phyloP scores from a whole-genome alignment of 2,329 filamentous ascomycete species.

The Huntiella moniliformis region DNA sequence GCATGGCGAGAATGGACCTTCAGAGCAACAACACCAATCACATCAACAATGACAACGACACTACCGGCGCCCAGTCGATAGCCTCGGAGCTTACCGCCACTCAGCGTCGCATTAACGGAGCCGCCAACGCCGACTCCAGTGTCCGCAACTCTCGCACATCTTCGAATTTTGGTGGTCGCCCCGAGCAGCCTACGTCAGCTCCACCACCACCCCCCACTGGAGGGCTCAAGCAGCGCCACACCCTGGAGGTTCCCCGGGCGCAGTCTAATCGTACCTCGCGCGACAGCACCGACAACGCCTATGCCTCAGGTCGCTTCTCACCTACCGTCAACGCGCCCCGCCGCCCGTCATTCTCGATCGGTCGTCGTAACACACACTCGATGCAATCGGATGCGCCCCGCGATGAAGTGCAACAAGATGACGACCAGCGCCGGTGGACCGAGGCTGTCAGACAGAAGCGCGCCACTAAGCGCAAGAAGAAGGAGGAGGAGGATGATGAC shows the following conservation, averaged over 20 bases:
- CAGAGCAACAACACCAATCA: background rate
- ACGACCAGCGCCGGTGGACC: constrained; percentile 80
- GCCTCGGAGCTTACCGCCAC: constrained; percentile 7
- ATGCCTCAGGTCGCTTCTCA: constrained; percentile 66
- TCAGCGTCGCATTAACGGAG: constrained; percentile 5
- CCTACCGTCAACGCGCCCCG: constrained; percentile 37
- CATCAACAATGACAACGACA: background rate
- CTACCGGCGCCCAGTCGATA: constrained; percentile 4
- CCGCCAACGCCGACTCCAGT: constrained; percentile 2
- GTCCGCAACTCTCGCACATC: constrained; percentile 6
- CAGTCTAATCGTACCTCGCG: constrained; percentile 49
- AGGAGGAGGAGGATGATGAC: constrained; percentile 81
- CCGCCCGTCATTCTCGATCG: constrained; percentile 67
- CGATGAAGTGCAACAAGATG: constrained; percentile 71
- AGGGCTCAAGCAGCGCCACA: constrained; percentile 64
- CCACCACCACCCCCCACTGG: constrained; percentile 20
- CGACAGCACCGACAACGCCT: constrained; percentile 48
- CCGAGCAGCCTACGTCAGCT: constrained; percentile 9
- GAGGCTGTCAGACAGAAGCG: constrained; percentile 84
- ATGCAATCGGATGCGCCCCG: constrained; percentile 67
- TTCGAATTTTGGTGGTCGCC: constrained; percentile 1
- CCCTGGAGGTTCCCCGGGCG: constrained; percentile 64
- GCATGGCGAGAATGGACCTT: constrained; percentile 10
- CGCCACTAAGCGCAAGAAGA: constrained; percentile 65
- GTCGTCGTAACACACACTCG: constrained; percentile 62